phyloP scores from a whole-genome alignment of 2,329 filamentous ascomycete species.

The Berkeleyomyces rouxiae region DNA sequence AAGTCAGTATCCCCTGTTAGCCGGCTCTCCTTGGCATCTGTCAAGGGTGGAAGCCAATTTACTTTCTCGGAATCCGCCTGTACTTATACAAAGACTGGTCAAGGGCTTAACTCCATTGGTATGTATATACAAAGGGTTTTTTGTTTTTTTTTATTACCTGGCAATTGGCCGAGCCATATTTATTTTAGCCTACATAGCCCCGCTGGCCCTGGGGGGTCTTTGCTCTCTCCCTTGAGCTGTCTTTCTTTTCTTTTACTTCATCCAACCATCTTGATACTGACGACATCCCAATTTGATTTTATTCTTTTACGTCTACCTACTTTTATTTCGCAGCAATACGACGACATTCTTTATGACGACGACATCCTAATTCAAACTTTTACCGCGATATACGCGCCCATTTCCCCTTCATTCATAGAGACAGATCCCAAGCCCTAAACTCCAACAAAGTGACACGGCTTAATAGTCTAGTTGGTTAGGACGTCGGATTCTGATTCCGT shows the following conservation, averaged over 20 bases:
- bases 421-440: neutral
- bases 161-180: too few relatives aligned
- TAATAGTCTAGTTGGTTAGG: slow-evolving; percentile 13
- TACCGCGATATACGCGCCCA: too few relatives aligned
- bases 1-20: neutral
- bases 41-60: neutral
- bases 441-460: neutral
- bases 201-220: neutral
- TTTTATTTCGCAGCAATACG: too few relatives aligned
- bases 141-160: too few relatives aligned
- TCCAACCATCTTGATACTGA: neutral
- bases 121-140: too few relatives aligned
- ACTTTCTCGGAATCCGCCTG: neutral
- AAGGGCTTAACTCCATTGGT: neutral
- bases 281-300: too few relatives aligned
- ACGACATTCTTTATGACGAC: too few relatives aligned
- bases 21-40: neutral
- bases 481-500: slow-evolving; percentile 12
- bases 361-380: neutral
- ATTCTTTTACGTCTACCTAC: too few relatives aligned
- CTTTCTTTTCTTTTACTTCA: neutral
- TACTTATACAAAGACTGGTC: neutral
- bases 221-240: neutral
- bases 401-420: neutral
- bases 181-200: too few relatives aligned